Evolutionary conservation across 805 yeast genomes (phyloP).

Genomic region (Limtongozyma cylindracea): DNA sequence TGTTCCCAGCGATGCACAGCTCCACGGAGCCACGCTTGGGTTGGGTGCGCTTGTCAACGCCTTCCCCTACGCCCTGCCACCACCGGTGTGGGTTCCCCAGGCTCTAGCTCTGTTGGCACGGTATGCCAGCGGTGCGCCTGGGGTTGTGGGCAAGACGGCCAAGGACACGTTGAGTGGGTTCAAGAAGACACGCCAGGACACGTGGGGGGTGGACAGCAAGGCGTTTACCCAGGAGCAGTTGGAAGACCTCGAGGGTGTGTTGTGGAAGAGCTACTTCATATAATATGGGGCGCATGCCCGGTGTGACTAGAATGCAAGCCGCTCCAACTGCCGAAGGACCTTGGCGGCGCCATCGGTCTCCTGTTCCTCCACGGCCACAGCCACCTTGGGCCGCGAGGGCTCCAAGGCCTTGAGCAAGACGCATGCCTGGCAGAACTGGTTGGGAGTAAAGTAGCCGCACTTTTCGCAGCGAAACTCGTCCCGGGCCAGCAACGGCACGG

Average conservation of each 20-base stretch:
- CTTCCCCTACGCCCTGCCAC: conserved; percentile 76
- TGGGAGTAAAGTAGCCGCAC: conserved; percentile 83
- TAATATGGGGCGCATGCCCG: too few relatives aligned
- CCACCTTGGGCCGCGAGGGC: conserved; percentile 38
- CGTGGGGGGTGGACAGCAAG: conserved; percentile 79
- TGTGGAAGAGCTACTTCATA: conserved; percentile 81
- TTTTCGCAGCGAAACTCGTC: conserved; percentile 63
- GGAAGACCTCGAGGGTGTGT: conserved; percentile 82
- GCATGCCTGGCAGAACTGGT: conserved; percentile 83
- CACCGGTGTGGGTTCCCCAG: conserved; percentile 73
- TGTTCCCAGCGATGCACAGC: conserved; percentile 1
- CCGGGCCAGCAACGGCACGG: conserved; percentile 13
- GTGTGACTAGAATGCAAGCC: conserved; percentile 25
- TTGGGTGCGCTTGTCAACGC: conserved; percentile 75
- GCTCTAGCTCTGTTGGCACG: conserved; percentile 45
- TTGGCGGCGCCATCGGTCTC: conserved; percentile 28
- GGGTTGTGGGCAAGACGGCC: conserved; percentile 62
- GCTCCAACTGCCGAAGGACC: conserved; percentile 32
- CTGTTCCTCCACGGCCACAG: too few relatives aligned
- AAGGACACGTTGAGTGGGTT: conserved; percentile 62
- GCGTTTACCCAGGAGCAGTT: conserved; percentile 56
- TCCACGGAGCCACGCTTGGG: conserved; percentile 79
- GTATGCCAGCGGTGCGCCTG: conserved; percentile 47
- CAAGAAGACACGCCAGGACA: conserved; percentile 80
- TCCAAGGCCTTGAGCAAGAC: conserved; percentile 67